These are phyloP conservation scores for Corrigiola litoralis DNA, from an alignment of 179 eudicot species.

Conservation along the genomic window DNA sequence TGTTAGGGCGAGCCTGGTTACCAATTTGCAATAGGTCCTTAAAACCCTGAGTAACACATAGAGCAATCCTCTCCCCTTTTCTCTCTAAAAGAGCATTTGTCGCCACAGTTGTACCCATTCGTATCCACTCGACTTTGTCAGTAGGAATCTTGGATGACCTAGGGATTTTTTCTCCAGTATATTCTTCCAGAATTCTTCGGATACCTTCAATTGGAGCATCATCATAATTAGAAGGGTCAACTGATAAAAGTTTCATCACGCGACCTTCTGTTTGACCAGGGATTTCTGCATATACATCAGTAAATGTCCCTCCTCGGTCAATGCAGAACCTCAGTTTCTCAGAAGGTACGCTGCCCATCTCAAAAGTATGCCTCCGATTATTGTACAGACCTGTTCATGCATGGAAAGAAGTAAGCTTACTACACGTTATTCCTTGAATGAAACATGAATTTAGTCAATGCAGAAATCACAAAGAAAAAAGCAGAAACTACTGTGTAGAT, in stretches of 20 bases:
- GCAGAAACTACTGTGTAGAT: background rate
- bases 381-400: conserved; percentile 6
- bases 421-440: background rate
- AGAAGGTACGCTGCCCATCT: conserved; percentile 62
- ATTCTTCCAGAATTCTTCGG: conserved; percentile 88
- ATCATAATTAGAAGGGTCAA: conserved; percentile 94
- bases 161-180: conserved; percentile 57
- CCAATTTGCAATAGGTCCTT: conserved; percentile 86
- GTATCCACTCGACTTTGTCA: conserved; percentile 88
- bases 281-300: conserved; percentile 94
- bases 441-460: background rate
- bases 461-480: background rate
- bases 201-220: conserved; percentile 98
- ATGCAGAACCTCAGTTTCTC: conserved; percentile 91
- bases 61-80: conserved; percentile 93
- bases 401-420: background rate
- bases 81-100: conserved; percentile 93
- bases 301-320: conserved; percentile 97
- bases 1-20: conserved; percentile 93
- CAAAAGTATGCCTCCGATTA: conserved; percentile 1
- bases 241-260: conserved; percentile 88
- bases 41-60: conserved; percentile 85
- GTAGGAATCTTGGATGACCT: conserved; percentile 86
- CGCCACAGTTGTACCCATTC: conserved; percentile 99
- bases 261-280: conserved; percentile 82